Evolutionary conservation across 441 rosid species (phyloP).

Genomic region (Geranium incanum): DNA sequence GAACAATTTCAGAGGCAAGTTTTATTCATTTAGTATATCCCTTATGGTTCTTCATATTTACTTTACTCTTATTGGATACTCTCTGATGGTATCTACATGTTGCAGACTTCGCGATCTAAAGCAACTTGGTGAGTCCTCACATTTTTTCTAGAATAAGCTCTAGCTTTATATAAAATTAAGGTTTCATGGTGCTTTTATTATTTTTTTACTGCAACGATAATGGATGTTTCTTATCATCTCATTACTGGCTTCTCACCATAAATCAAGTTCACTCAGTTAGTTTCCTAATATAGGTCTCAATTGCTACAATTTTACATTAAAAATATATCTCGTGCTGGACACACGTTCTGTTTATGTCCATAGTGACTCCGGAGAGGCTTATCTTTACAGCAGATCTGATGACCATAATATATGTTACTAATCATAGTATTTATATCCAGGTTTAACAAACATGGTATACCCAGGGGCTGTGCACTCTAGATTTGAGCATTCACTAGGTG

Average conservation of each 20-base stretch:
- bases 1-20: constrained; percentile 89
- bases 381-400: neutral
- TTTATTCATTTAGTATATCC: constrained; percentile 7
- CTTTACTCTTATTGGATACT: constrained; percentile 9
- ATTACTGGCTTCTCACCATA: neutral
- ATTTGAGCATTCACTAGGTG: constrained; percentile 72
- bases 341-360: neutral
- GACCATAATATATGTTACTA: neutral
- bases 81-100: constrained; percentile 22
- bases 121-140: constrained; percentile 64
- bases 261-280: neutral
- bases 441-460: constrained; percentile 49
- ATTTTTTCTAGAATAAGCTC: neutral
- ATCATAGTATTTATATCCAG: constrained; percentile 25
- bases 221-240: neutral
- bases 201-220: neutral
- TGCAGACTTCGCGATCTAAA: constrained; percentile 92
- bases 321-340: neutral
- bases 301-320: neutral
- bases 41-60: neutral
- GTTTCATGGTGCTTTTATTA: constrained; percentile 3
- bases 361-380: neutral
- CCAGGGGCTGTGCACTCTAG: constrained; percentile 81
- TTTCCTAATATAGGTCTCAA: neutral
- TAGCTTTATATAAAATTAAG: neutral